A percentile compares a stretch with the other conserved stretches of the same genome.
Conservation (phyloP, 805 yeast genomes). For the Spathaspora sp. region DNA sequence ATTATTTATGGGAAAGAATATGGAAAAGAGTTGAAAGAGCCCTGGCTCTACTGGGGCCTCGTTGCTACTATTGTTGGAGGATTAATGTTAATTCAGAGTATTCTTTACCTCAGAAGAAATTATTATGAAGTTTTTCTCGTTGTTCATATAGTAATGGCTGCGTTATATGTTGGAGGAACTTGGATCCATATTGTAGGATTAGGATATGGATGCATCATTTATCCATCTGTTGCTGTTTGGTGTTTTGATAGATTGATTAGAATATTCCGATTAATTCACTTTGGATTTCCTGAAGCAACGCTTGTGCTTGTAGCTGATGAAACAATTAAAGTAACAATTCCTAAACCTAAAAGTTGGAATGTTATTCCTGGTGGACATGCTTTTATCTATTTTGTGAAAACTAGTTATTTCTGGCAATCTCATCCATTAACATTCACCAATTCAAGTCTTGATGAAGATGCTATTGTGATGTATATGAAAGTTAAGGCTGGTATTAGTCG, state of each 20-base stretch:
- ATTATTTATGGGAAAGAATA: slow-evolving; percentile 10
- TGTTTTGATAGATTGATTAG: slow-evolving; percentile 30
- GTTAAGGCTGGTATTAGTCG: slow-evolving; percentile 36
- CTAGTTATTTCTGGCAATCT: slow-evolving; percentile 38
- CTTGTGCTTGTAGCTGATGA: slow-evolving; percentile 30
- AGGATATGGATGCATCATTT: slow-evolving; percentile 28
- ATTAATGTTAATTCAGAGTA: slow-evolving; percentile 26
- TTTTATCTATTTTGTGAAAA: slow-evolving; percentile 32
- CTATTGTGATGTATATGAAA: slow-evolving; percentile 29
- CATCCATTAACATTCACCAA: slow-evolving; percentile 40
- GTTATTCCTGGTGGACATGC: slow-evolving; percentile 40
- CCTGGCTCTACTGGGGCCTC: slow-evolving; percentile 31
- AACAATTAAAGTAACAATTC: slow-evolving; percentile 32
- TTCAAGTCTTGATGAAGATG: slow-evolving; percentile 15
- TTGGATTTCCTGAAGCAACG: slow-evolving; percentile 33
- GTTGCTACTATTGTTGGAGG: slow-evolving; percentile 35
- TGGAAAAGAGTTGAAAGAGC: slow-evolving; percentile 11
- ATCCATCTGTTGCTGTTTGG: slow-evolving; percentile 35
- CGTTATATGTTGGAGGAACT: slow-evolving; percentile 40
- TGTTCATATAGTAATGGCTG: slow-evolving; percentile 35
- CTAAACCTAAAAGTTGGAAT: slow-evolving; percentile 35
- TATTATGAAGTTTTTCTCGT: slow-evolving; percentile 36
- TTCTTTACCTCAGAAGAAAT: slow-evolving; percentile 29
- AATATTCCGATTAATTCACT: slow-evolving; percentile 21
- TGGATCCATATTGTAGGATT: slow-evolving; percentile 38